phyloP scores from a whole-genome alignment of 331 rosid genomes.

The Spiraea crenata region DNA sequence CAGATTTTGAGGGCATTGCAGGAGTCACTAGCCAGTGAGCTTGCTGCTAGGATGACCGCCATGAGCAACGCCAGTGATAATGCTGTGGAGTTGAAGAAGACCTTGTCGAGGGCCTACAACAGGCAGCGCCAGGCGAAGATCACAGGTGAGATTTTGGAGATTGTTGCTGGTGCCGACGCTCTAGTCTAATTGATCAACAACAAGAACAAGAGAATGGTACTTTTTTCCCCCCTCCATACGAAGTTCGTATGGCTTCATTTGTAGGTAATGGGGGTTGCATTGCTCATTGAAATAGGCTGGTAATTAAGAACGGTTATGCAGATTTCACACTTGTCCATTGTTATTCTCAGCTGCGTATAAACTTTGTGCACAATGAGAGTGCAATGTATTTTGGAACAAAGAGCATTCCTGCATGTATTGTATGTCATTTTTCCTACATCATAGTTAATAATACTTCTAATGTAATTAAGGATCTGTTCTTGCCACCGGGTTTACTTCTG shows the following conservation, averaged over 20 bases:
- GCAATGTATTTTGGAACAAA: conserved; percentile 31
- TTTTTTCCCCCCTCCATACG: conserved; percentile 2
- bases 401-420: conserved; percentile 17
- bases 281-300: conserved; percentile 14
- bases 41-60: conserved; percentile 87
- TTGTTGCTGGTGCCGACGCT: conserved; percentile 84
- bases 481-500: too few species aligned
- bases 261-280: conserved; percentile 32
- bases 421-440: conserved; percentile 8
- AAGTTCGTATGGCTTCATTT: conserved; percentile 21
- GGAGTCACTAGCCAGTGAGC: conserved; percentile 87
- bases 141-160: conserved; percentile 91
- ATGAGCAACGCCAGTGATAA: conserved; percentile 82
- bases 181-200: conserved; percentile 5
- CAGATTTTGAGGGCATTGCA: conserved; percentile 84
- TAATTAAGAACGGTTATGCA: conserved; percentile 28
- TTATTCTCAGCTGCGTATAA: conserved; percentile 32
- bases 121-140: conserved; percentile 87
- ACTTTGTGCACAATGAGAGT: conserved; percentile 36
- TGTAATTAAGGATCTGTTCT: conserved; percentile 11
- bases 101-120: conserved; percentile 52
- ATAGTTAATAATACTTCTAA: conserved; percentile 3
- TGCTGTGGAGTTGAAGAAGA: conserved; percentile 67
- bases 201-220: too few species aligned
- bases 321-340: conserved; percentile 34